Conservation (phyloP, 2,329 filamentous ascomycete species). For the Fusarium nurragi region DNA sequence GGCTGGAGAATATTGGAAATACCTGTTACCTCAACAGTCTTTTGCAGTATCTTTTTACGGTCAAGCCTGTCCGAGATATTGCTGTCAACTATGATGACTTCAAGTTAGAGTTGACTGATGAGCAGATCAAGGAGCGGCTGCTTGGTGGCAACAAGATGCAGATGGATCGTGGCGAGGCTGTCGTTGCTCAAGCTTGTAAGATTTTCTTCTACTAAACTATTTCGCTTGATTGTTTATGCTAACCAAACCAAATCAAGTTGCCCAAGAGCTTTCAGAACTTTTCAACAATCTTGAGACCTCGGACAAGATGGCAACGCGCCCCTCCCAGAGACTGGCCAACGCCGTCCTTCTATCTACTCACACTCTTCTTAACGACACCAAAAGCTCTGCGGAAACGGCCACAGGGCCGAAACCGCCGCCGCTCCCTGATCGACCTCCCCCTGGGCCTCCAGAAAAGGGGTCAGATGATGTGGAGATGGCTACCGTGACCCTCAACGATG, state of each 20-base stretch:
- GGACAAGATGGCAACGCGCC: constrained; percentile 69
- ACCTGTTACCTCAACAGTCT: constrained; percentile 98
- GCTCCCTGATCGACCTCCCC: constrained; percentile 59
- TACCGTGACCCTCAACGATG: constrained; percentile 46
- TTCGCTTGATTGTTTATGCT: constrained; percentile 2
- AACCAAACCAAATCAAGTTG: constrained; percentile 61
- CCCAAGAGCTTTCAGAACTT: constrained; percentile 74
- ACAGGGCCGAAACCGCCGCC: constrained; percentile 54
- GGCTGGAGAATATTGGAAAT: constrained; percentile 92
- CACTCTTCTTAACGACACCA: constrained; percentile 49
- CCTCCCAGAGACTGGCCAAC: constrained; percentile 80
- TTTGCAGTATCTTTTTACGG: constrained; percentile 92
- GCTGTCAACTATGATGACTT: constrained; percentile 79
- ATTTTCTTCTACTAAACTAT: constrained; percentile 36
- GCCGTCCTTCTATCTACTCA: constrained; percentile 73
- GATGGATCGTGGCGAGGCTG: constrained; percentile 66
- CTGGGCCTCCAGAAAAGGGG: constrained; percentile 48
- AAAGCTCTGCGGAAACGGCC: constrained; percentile 41
- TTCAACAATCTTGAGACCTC: constrained; percentile 77
- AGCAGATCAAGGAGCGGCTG: constrained; percentile 70
- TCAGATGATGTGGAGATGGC: constrained; percentile 50
- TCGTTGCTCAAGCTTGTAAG: constrained; percentile 77
- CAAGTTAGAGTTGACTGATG: constrained; percentile 72
- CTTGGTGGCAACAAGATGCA: constrained; percentile 74
- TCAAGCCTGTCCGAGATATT: constrained; percentile 82